phyloP scores from a whole-genome alignment of 2,329 filamentous ascomycete genomes.

The Colletotrichum sp. region DNA sequence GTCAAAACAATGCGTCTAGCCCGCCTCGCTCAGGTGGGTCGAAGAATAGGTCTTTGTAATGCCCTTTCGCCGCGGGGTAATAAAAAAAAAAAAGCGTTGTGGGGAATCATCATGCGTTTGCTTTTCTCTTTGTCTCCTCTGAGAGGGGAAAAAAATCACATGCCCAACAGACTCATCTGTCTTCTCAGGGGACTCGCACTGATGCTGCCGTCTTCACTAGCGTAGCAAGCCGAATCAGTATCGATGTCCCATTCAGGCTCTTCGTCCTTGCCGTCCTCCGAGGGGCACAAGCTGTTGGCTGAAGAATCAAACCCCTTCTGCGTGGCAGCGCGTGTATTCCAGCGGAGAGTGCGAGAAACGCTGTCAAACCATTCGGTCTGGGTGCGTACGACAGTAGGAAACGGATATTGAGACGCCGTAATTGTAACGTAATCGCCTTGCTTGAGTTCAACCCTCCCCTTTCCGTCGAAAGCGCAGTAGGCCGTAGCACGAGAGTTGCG shows the following conservation, averaged over 20 bases:
- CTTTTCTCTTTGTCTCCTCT: background rate
- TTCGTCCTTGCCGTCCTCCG: conserved; percentile 57
- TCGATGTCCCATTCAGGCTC: conserved; percentile 90
- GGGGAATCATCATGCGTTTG: background rate
- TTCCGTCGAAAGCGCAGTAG: conserved; percentile 97
- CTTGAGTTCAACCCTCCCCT: conserved; percentile 89
- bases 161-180: conserved; percentile 75
- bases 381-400: conserved; percentile 91
- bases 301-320: conserved; percentile 84
- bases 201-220: conserved; percentile 74
- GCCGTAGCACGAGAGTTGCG: conserved; percentile 86
- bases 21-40: background rate
- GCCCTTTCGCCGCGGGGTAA: background rate
- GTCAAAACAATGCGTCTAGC: background rate
- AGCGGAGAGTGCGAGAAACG: conserved; percentile 87
- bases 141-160: conserved; percentile 40
- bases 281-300: conserved; percentile 27
- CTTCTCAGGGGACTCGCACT: conserved; percentile 71
- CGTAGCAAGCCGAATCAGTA: conserved; percentile 76
- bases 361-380: conserved; percentile 97
- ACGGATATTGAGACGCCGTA: conserved; percentile 93
- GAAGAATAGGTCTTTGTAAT: background rate
- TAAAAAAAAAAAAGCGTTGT: background rate
- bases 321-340: conserved; percentile 91
- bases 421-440: conserved; percentile 97